Evolutionary conservation across 345 rosid species (phyloP).

Genomic region (Gossypium mustelinum): DNA sequence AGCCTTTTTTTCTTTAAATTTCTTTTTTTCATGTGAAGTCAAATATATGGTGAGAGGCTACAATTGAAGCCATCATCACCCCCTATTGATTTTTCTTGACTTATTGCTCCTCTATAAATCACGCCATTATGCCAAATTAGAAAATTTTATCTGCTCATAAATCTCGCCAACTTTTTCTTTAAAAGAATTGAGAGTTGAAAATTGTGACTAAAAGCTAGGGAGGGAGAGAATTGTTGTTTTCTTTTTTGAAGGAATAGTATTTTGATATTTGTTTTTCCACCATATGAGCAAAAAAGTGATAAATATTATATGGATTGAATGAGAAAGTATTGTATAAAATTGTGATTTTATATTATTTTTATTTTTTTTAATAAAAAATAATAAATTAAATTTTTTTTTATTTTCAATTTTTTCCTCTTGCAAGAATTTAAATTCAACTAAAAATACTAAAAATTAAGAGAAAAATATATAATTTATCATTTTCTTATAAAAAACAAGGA

Average conservation of each 20-base stretch:
- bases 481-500: fast-evolving
- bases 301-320: too few relatives aligned
- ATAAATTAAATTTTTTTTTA: fast-evolving
- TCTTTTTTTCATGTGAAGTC: not conserved
- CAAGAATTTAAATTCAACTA: too few relatives aligned
- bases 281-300: too few relatives aligned
- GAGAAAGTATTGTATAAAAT: too few relatives aligned
- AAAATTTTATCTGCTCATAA: not conserved
- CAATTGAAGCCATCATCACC: not conserved
- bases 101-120: not conserved
- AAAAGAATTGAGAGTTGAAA: not conserved
- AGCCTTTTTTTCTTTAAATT: not conserved
- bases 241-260: not conserved
- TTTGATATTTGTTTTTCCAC: not conserved
- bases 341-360: fast-evolving
- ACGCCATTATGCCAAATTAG: not conserved
- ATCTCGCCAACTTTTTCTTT: not conserved
- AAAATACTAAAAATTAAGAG: too few relatives aligned
- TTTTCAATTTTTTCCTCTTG: fast-evolving
- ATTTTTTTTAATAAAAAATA: too few relatives aligned
- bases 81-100: not conserved
- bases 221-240: not conserved
- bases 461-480: too few relatives aligned
- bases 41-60: not conserved
- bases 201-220: not conserved